phyloP scores from a whole-genome alignment of 2,329 filamentous ascomycete species.

The Penicillium sp. region DNA sequence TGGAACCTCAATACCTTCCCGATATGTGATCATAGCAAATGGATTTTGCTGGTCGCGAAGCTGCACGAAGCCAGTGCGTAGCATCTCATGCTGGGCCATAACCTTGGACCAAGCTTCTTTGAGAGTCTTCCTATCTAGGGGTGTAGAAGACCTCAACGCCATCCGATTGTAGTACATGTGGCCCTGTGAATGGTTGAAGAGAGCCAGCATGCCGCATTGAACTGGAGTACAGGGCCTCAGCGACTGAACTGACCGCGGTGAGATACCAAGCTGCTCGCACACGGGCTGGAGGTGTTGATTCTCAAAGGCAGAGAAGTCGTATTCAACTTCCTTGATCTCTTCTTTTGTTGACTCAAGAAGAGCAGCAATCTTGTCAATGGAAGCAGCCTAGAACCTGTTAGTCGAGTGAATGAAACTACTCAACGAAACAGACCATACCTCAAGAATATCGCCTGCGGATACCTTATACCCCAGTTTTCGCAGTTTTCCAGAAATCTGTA shows the following conservation, averaged over 20 bases:
- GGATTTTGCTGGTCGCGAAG: slow-evolving; percentile 65
- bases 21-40: slow-evolving; percentile 77
- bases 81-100: slow-evolving; percentile 67
- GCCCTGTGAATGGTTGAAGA: slow-evolving; percentile 72
- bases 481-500: slow-evolving; percentile 74
- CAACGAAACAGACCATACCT: slow-evolving; percentile 44
- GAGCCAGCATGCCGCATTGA: slow-evolving; percentile 79
- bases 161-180: slow-evolving; percentile 78
- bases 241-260: slow-evolving; percentile 55
- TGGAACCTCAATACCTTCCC: slow-evolving; percentile 44
- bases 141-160: slow-evolving; percentile 55
- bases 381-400: slow-evolving; percentile 40
- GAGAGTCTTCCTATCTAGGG: slow-evolving; percentile 52
- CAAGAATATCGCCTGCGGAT: slow-evolving; percentile 75
- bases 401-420: neutral
- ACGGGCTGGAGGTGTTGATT: slow-evolving; percentile 46
- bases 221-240: slow-evolving; percentile 79
- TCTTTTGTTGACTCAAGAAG: slow-evolving; percentile 47
- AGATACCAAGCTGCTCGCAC: slow-evolving; percentile 39
- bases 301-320: slow-evolving; percentile 62
- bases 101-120: slow-evolving; percentile 65
- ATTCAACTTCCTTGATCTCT: slow-evolving; percentile 26
- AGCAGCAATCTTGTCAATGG: slow-evolving; percentile 42
- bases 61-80: slow-evolving; percentile 75
- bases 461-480: slow-evolving; percentile 64